Base-by-base conservation (phyloP, 352 stramenopile species). In the Aphanomyces invadans region DNA sequence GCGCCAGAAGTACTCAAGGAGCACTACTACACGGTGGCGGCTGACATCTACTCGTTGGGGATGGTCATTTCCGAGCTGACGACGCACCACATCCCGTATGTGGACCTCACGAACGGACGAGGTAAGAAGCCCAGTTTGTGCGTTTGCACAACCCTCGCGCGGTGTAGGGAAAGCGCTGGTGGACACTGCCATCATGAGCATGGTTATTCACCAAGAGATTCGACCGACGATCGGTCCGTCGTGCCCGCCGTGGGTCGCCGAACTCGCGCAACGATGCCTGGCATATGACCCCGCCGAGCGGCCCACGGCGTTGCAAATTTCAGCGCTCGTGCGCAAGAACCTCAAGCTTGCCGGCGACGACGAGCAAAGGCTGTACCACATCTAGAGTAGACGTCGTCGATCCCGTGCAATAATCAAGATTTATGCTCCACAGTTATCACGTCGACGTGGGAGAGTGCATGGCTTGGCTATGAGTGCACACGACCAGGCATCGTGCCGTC, bases 51-150 rank as follows among this genome's bases (percentile, higher is more conserved):
- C 44, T 67, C 60, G 36, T 39, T 67, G 0, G 60, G 60, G 0
- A 59, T 67, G 39, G 42, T 67, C 49, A 67, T 67, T 21, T 56
- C 60, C 10, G 60, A 67, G n/a, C n/a, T 67, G n/a, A n/a, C 15
- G 19, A 67, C 49, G 25, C 60, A 67, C 29, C 23, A 59, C 32
- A 67, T 67, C 42, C 60, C 60, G 21, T 67, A 67, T 32, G 26
- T 19, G 15, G 44, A 67, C 45, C 10, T 48, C 36, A 49, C n/a
- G 0, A 67, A 67, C 29, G 60, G 46, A 19, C n/a, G 36, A 57
- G 60, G 60, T 64, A 64, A n/a, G n/a, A n/a, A n/a, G n/a, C n/a
- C n/a, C n/a, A n/a, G n/a, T n/a, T n/a, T n/a, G n/a, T n/a, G n/a
- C n/a, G n/a, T n/a, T n/a, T n/a, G n/a, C n/a, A n/a, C n/a, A n/a